Conservation (phyloP, 2,329 filamentous ascomycete genomes). For the Neonectria hederae region DNA sequence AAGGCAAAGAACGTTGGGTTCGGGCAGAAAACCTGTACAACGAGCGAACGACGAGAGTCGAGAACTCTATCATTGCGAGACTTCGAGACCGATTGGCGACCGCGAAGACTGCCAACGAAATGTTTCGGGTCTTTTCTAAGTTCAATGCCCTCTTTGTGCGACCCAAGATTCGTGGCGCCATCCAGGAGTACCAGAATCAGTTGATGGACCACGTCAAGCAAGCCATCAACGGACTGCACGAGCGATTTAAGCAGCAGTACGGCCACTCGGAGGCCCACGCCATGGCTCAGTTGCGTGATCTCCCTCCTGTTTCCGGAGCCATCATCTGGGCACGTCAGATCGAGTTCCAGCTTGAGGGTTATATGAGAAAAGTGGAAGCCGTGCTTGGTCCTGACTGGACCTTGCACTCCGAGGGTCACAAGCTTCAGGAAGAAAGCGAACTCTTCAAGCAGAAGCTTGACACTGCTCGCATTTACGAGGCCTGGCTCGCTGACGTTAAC, state of each 20-base stretch:
- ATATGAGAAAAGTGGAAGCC: slow-evolving; percentile 99
- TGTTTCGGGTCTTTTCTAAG: slow-evolving; percentile 99
- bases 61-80: slow-evolving; percentile 98
- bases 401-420: slow-evolving; percentile 92
- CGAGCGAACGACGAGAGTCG: slow-evolving; percentile 93
- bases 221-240: slow-evolving; percentile 91
- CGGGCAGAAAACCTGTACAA: slow-evolving; percentile 97
- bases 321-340: slow-evolving; percentile 99
- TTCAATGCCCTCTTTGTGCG: slow-evolving; percentile 99
- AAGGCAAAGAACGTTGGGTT: slow-evolving; percentile 92
- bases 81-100: slow-evolving; percentile 92
- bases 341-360: slow-evolving; percentile 91
- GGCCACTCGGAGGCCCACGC: slow-evolving; percentile 97
- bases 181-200: slow-evolving; percentile 97
- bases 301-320: slow-evolving; percentile 94
- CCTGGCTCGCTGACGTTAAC: slow-evolving; percentile 92
- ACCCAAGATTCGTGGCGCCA: slow-evolving; percentile 98
- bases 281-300: slow-evolving; percentile 96
- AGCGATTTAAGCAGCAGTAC: slow-evolving; percentile 99
- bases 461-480: slow-evolving; percentile 91
- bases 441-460: slow-evolving; percentile 97
- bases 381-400: slow-evolving; percentile 96
- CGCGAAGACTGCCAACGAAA: slow-evolving; percentile 97
- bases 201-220: slow-evolving; percentile 98
- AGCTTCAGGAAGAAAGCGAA: slow-evolving; percentile 88